Conservation (phyloP, 495 filamentous ascomycete genomes). For the Pseudoneurospora amorphoporcata region DNA sequence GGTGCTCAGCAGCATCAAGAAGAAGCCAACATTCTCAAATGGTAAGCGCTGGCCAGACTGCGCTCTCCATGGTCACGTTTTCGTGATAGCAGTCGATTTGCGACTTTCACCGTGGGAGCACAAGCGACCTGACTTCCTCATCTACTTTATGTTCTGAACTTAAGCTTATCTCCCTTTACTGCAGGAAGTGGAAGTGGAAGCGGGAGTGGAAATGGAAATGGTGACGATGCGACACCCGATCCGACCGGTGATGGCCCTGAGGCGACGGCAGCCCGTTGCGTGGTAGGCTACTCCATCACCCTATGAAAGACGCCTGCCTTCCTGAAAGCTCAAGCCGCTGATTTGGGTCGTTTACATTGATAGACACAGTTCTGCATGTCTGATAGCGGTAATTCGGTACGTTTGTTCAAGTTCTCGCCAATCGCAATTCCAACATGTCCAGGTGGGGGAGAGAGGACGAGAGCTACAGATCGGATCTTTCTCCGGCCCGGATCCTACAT, state of each 20-base stretch:
- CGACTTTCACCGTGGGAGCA: neutral
- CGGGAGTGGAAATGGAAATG: constrained; percentile 7
- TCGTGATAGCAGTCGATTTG: constrained; percentile 15
- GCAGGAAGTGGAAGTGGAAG: constrained; percentile 6
- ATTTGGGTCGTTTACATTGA: neutral
- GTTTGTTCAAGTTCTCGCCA: constrained; percentile 7
- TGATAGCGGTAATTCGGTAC: constrained; percentile 51
- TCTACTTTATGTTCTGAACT: neutral
- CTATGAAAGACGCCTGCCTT: constrained; percentile 5
- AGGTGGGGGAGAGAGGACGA: neutral
- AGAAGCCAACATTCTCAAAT: constrained; percentile 20
- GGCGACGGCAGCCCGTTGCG: constrained; percentile 42
- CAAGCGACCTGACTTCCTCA: neutral
- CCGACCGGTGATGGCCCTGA: constrained; percentile 43
- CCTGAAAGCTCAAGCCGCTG: constrained; percentile 1
- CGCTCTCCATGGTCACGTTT: neutral
- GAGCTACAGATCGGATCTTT: neutral
- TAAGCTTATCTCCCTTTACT: neutral
- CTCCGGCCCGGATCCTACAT: neutral
- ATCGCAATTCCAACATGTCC: neutral
- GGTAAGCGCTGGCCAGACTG: neutral
- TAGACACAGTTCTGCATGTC: constrained; percentile 68
- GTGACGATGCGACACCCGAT: constrained; percentile 16
- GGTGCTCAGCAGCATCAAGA: constrained; percentile 44
- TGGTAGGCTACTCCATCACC: constrained; percentile 29